Conservation (phyloP, 2,329 filamentous ascomycete species). For the Lasiodiplodia gonubiensis region DNA sequence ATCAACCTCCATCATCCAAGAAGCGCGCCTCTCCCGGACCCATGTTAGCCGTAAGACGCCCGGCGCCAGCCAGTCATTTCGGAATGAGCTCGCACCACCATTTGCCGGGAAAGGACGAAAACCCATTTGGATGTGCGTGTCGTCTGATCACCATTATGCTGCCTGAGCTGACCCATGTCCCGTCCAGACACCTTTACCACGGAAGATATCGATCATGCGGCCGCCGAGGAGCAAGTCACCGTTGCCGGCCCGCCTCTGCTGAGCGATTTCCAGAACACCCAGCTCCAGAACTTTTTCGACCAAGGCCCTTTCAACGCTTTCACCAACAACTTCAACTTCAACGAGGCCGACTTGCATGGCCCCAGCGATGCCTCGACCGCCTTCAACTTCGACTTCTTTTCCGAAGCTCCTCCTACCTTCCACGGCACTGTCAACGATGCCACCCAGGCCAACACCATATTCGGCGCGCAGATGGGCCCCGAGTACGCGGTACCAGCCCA, state of each 20-base stretch:
- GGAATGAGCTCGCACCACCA: slow-evolving; percentile 29
- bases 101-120: slow-evolving; percentile 27
- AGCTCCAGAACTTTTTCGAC: slow-evolving; percentile 29
- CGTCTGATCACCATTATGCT: slow-evolving; percentile 2
- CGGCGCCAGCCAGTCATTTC: slow-evolving; percentile 26
- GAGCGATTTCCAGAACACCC: slow-evolving; percentile 19
- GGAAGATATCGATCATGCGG: slow-evolving; percentile 26
- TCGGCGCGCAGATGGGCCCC: neutral
- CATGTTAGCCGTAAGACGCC: slow-evolving; percentile 27
- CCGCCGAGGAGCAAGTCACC: slow-evolving; percentile 25
- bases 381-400: slow-evolving; percentile 16
- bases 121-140: slow-evolving; percentile 26
- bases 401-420: slow-evolving; percentile 15
- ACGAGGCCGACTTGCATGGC: slow-evolving; percentile 14
- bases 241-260: slow-evolving; percentile 25
- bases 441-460: slow-evolving; percentile 9
- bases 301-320: slow-evolving; percentile 27
- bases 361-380: neutral
- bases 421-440: slow-evolving; percentile 21
- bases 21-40: neutral
- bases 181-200: slow-evolving; percentile 15
- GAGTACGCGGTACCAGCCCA: neutral
- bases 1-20: neutral
- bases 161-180: slow-evolving; percentile 6
- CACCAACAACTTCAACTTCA: slow-evolving; percentile 16